These are phyloP conservation scores for Rugonectria rugulosa DNA, from an alignment of 2,329 filamentous ascomycete genomes.

Conservation along the genomic window DNA sequence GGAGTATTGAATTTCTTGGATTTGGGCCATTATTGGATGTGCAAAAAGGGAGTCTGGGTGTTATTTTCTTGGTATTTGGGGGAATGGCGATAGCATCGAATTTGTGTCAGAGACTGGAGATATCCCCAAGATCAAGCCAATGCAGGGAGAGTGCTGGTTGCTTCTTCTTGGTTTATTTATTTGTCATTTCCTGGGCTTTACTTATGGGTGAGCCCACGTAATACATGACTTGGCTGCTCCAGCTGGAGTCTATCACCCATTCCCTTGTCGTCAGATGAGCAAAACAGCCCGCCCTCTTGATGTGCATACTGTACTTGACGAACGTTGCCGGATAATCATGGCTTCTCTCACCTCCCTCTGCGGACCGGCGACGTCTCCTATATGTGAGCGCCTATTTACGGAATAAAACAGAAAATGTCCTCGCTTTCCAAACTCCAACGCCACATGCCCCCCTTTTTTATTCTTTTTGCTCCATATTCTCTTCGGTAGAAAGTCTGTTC, in stretches of 20 bases:
- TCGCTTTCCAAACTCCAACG: slow-evolving; percentile 14
- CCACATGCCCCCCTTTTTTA: slow-evolving; percentile 8
- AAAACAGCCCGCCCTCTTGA: background rate
- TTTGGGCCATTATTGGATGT: background rate
- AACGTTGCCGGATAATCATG: background rate
- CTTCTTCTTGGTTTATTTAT: slow-evolving; percentile 4
- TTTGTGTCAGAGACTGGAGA: background rate
- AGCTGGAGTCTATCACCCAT: slow-evolving; percentile 5
- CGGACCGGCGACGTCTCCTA: slow-evolving; percentile 1
- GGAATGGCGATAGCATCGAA: background rate
- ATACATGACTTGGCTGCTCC: slow-evolving; percentile 9
- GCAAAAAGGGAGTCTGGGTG: background rate
- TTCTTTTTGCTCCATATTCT: background rate
- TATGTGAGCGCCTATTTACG: slow-evolving; percentile 8
- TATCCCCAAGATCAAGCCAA: background rate
- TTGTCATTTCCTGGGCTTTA: background rate
- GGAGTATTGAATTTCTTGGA: background rate
- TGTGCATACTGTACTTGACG: no score
- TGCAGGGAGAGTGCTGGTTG: background rate
- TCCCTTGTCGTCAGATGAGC: slow-evolving; percentile 1
- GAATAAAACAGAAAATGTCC: slow-evolving; percentile 7
- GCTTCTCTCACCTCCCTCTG: slow-evolving; percentile 1
- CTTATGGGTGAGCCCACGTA: background rate
- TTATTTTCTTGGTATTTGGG: background rate
- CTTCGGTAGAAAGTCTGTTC: background rate